Evolutionary conservation across 2,329 filamentous ascomycete species (phyloP).

Genomic region (Diaporthe sp.): DNA sequence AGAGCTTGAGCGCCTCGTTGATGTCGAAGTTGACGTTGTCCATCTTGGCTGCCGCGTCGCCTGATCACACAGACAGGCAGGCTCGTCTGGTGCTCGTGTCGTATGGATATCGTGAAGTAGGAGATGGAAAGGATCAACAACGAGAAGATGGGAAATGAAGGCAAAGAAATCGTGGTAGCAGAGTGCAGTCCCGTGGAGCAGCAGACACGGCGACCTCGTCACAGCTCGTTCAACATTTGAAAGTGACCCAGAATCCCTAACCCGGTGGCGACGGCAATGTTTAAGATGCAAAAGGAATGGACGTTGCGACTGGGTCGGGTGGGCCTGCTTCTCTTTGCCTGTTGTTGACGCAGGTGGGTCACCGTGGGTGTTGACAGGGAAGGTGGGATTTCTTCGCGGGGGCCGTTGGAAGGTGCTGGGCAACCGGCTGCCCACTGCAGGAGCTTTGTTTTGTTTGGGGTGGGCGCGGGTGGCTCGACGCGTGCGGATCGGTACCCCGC

Average conservation of each 20-base stretch:
- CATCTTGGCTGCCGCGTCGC: slow-evolving; percentile 61
- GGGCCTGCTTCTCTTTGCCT: not conserved
- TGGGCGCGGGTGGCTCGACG: slow-evolving; percentile 10
- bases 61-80: slow-evolving; percentile 1
- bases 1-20: slow-evolving; percentile 95
- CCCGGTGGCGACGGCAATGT: slow-evolving; percentile 16
- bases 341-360: slow-evolving; percentile 2
- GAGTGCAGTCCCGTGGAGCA: not conserved
- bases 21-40: slow-evolving; percentile 91
- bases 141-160: not conserved
- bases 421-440: not conserved
- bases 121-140: slow-evolving; percentile 10
- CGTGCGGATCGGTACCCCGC: slow-evolving; percentile 8
- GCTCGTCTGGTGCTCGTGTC: not conserved
- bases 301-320: slow-evolving; percentile 7
- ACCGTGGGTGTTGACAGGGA: slow-evolving; percentile 9
- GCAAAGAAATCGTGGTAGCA: not conserved
- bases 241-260: not conserved
- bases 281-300: slow-evolving; percentile 3
- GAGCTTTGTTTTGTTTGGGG: slow-evolving; percentile 32
- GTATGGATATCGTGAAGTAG: slow-evolving; percentile 35
- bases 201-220: not conserved
- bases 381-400: slow-evolving; percentile 26
- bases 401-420: slow-evolving; percentile 18
- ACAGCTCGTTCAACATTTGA: slow-evolving; percentile 9